Conservation (phyloP, 2,329 filamentous ascomycete genomes). For the Epichloe baconii region DNA sequence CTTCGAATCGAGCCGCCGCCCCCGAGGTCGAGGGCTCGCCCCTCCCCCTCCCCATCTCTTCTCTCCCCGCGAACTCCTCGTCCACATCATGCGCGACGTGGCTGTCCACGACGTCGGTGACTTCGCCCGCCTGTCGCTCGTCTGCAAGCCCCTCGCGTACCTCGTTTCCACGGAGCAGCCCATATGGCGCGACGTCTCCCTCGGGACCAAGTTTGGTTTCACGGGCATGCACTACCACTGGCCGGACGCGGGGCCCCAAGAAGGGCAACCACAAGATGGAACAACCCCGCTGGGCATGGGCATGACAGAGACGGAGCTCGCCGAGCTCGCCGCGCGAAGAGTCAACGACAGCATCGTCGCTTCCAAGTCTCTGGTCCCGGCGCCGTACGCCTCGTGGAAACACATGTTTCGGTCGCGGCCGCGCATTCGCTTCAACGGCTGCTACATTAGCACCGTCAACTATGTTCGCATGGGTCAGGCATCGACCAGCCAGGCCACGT, state of each 20-base stretch:
- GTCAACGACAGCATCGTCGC: conserved; percentile 20
- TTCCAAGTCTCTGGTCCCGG: conserved; percentile 29
- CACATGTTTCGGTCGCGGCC: conserved; percentile 71
- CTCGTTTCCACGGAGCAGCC: conserved; percentile 71
- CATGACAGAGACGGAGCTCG: conserved; percentile 26
- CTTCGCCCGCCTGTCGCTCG: conserved; percentile 61
- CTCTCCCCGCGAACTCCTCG: conserved; percentile 74
- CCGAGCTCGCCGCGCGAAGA: conserved; percentile 22
- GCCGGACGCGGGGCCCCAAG: conserved; percentile 26
- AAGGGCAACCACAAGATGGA: conserved; percentile 14
- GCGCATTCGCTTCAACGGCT: conserved; percentile 83
- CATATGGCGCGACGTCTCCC: conserved; percentile 70
- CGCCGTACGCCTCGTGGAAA: conserved; percentile 41
- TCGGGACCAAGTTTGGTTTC: conserved; percentile 64
- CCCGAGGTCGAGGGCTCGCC: conserved; percentile 60
- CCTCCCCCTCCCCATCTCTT: conserved; percentile 60
- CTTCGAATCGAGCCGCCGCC: conserved; percentile 55
- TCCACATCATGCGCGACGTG: conserved; percentile 62
- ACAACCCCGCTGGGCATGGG: conserved; percentile 21
- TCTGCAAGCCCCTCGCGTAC: conserved; percentile 80
- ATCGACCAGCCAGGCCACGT: conserved; percentile 56
- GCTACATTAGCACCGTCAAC: conserved; percentile 94
- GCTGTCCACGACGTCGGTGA: conserved; percentile 64
- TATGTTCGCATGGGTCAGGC: conserved; percentile 75
- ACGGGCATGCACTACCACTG: conserved; percentile 72